These are phyloP conservation scores for Pestalotiopsis sp. DNA, from an alignment of 2,329 filamentous ascomycete species.

Conservation along the genomic window DNA sequence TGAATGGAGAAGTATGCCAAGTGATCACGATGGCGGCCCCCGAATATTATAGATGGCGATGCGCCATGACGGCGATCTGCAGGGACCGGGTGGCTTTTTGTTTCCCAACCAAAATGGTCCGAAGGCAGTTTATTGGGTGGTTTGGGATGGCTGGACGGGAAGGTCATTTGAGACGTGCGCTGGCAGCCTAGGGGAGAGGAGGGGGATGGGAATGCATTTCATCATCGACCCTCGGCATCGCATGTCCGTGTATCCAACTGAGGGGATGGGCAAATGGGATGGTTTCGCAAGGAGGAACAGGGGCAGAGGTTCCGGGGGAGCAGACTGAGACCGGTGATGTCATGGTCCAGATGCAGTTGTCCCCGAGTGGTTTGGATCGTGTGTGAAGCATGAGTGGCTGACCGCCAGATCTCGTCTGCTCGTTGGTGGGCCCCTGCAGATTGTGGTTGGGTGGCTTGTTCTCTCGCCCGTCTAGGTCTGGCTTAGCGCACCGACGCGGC, in stretches of 20 bases:
- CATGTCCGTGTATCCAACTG: neutral
- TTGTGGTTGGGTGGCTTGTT: neutral
- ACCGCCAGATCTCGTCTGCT: neutral
- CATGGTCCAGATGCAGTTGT: neutral
- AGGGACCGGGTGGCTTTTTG: neutral
- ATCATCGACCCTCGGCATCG: slow-evolving; percentile 5
- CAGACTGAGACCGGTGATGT: slow-evolving; percentile 1
- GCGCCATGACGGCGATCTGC: neutral
- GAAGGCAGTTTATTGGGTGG: neutral
- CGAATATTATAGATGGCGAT: neutral
- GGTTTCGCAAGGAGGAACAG: neutral
- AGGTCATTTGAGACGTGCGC: neutral
- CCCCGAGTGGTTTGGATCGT: neutral
- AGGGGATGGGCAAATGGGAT: neutral
- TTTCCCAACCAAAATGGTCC: neutral
- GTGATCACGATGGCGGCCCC: neutral
- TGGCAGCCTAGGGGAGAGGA: neutral
- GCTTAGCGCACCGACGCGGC: neutral
- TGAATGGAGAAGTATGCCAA: neutral
- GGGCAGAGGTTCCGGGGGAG: neutral
- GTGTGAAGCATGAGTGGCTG: neutral
- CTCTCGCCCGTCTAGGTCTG: neutral
- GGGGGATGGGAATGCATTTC: neutral
- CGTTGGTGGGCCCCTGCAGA: neutral
- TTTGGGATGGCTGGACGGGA: neutral